Conservation (phyloP, 768 basidiomycete genomes). For the Cantharellus anzutake region DNA sequence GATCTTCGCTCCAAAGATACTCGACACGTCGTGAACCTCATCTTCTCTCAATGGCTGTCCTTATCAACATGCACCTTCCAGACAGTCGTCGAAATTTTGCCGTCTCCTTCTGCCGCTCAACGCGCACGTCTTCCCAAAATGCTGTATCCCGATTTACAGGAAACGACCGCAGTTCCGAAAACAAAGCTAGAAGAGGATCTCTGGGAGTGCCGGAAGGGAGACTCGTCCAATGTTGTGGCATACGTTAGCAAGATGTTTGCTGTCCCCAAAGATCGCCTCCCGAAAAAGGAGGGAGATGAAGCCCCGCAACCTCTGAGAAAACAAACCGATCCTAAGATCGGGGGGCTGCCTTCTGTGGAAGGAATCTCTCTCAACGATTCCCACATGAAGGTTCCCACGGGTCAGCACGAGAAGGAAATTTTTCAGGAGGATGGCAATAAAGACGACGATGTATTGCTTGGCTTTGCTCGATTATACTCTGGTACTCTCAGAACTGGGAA, state of each 20-base stretch:
- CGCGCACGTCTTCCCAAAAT: constrained; percentile 73
- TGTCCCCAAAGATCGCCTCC: constrained; percentile 57
- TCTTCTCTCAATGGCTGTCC: constrained; percentile 93
- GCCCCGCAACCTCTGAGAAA: constrained; percentile 57
- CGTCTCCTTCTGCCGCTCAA: constrained; percentile 70
- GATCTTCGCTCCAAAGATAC: constrained; percentile 87
- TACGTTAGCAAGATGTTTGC: constrained; percentile 99
- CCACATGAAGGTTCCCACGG: background rate
- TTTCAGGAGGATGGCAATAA: constrained; percentile 12
- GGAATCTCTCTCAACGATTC: constrained; percentile 4
- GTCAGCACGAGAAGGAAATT: constrained; percentile 5
- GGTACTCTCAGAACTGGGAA: constrained; percentile 55
- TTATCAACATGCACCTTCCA: constrained; percentile 87
- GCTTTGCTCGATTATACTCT: constrained; percentile 87
- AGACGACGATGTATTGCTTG: constrained; percentile 51
- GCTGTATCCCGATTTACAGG: constrained; percentile 64
- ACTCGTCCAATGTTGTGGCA: constrained; percentile 47
- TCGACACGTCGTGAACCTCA: constrained; percentile 59
- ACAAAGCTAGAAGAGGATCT: constrained; percentile 73
- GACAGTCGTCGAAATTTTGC: constrained; percentile 82
- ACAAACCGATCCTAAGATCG: constrained; percentile 28
- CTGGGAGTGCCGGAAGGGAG: constrained; percentile 43
- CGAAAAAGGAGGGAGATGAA: constrained; percentile 57
- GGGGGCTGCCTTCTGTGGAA: constrained; percentile 7
- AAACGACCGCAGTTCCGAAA: constrained; percentile 37